Evolutionary conservation across 1,284 basidiomycete species (phyloP), one percentile per base, ranked within the genome.

Genomic region (Cryptococcus floricola): DNA sequence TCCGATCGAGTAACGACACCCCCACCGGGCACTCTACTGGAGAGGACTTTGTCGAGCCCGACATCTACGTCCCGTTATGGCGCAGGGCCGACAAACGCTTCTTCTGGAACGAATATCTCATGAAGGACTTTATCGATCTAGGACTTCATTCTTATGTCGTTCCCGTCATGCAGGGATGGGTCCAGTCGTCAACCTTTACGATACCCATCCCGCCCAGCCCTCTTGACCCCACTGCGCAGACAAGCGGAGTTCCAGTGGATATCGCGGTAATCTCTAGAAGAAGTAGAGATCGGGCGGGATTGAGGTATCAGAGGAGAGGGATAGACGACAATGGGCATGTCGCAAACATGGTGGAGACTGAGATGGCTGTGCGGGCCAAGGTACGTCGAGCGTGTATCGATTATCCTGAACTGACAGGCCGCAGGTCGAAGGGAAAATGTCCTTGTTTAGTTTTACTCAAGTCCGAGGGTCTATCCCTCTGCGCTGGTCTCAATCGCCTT

Each of bases 391-490:
- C 8, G 4, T 34, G 25, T 46, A 13, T 46, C 4, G 14, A 9
- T 46, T 46, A 16, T 10, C 18, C 52, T 10, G 14, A 23, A 54
- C 53, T 62, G 44, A 63, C 31, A 38, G 12, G 14, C 9, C 43
- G 16, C 46, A 71, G 69, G 68, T 72, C 25, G 86, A 89, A 65
- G 84, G 81, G 12, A 82, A 82, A 54, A 76, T 80, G 23, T 92
- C 94, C 65, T 77, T 91, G 7, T 94, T 94, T 73, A 86, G 87
- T 60, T 91, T 92, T 75, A 83, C 92, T 0, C 91, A 96, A 75
- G 83, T 90, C 47, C 83, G 94, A 65, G 94, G 93, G 8, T 94
- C 91, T 18, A 91, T 95, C 56, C 91, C 91, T 2, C 79, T 95
- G 18, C 92, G 86, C 70, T 95, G 91, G 91, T 86, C 84, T 5